Base-by-base conservation (phyloP, 495 filamentous ascomycete species). In the Xylaria bambusicola region DNA sequence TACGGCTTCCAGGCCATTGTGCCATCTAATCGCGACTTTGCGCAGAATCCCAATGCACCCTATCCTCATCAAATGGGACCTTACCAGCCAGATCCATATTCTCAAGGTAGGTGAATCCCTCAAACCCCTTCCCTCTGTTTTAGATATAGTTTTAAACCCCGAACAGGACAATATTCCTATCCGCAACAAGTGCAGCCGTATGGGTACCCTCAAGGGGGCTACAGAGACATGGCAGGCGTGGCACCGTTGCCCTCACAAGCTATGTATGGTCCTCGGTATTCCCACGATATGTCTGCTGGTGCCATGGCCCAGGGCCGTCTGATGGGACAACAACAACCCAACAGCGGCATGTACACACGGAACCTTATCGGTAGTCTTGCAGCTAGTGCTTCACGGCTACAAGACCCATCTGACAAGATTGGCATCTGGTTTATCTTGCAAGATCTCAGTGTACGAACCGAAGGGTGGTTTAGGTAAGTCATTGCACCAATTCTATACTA, bases 351-450 rank as follows among this genome's bases (percentile, higher is more conserved):
- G 92, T 98, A 94, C 75, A 97, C 94, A 0, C 77, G 94, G 50
- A 98, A 98, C 67, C 83, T 98, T 44, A 98, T 98, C 58, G 94
- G 94, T 15, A 96, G 91, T 69, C 78, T 97, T 24, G 88, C 89
- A 46, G 93, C 92, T 46, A 96, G 91, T 70, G 94, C 94, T 3
- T 95, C 93, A 71, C 85, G 89, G 47, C 79, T 98, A 52, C 86
- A 84, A 0, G 92, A 98, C 60, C 84, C 87, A 0, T 83, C 89
- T 40, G 88, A 92, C 62, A 89, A 92, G 70, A 87, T 91, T 57
- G 92, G 92, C 9, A 92, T 96, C 46, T 98, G 94, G 94, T 98
- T 98, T 63, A 90, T 98, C 60, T 78, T 98, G 40, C 94, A 97
- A 73, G 94, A 98, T 78, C 76, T 98, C 12, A 96, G 91, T 66